Percentiles rank a stretch among this genome's conserved stretches.
Evolutionary conservation across 768 basidiomycete genomes (phyloP).

Genomic region (Crepidotus variabilis): DNA sequence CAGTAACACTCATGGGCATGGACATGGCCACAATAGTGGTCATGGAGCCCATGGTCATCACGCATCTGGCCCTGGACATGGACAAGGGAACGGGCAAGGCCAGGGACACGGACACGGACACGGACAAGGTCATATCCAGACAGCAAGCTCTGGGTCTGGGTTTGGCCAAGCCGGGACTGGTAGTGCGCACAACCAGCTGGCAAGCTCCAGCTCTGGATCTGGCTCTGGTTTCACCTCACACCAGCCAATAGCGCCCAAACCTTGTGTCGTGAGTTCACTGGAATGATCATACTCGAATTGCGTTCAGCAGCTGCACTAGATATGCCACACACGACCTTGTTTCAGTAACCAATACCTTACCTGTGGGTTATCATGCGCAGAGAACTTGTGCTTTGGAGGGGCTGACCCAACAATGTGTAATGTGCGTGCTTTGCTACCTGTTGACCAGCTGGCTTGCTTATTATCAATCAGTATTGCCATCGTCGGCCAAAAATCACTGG

Average conservation of each 20-base stretch:
- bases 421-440: neutral
- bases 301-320: neutral
- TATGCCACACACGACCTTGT: neutral
- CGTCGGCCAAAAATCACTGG: constrained; percentile 2
- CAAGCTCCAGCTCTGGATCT: too few relatives aligned
- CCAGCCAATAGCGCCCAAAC: neutral
- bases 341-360: constrained; percentile 5
- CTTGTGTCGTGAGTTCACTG: neutral
- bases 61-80: neutral
- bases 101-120: neutral
- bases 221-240: too few relatives aligned
- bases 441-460: neutral
- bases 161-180: too few relatives aligned
- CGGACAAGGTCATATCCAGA: too few relatives aligned
- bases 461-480: constrained; percentile 9
- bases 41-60: neutral
- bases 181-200: too few relatives aligned
- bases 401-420: constrained; percentile 12
- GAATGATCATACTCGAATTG: neutral
- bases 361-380: constrained; percentile 10
- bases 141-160: too few relatives aligned
- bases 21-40: neutral
- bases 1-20: neutral
- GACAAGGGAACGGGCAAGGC: neutral
- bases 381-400: constrained; percentile 11